Percentiles rank a stretch among this genome's conserved stretches.
These are phyloP conservation scores for Aspergillus oerlinghausenensis DNA, from an alignment of 2,329 filamentous ascomycete species.

Conservation along the genomic window DNA sequence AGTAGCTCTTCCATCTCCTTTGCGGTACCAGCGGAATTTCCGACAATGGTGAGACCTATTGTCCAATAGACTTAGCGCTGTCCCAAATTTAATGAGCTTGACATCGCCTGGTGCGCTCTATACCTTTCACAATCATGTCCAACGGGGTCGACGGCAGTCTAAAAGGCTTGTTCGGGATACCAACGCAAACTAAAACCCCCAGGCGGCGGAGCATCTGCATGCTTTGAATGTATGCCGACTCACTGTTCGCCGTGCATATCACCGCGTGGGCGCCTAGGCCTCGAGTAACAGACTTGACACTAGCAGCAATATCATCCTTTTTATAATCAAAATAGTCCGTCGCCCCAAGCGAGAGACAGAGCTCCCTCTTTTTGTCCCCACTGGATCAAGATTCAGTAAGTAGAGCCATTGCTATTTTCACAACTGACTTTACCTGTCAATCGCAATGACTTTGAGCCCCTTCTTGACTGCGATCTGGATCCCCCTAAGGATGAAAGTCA, in stretches of 20 bases:
- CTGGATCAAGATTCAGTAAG: constrained; percentile 10
- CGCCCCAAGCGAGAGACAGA: constrained; percentile 32
- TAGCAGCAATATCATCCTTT: constrained; percentile 34
- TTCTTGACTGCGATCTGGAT: constrained; percentile 35
- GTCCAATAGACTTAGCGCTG: constrained; percentile 2
- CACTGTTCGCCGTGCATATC: constrained; percentile 45
- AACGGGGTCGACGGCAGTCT: constrained; percentile 45
- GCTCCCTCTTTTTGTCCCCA: constrained; percentile 30
- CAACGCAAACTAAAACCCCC: constrained; percentile 47
- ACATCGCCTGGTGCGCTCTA: not conserved
- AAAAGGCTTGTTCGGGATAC: constrained; percentile 41
- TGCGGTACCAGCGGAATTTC: constrained; percentile 43
- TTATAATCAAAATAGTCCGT: constrained; percentile 32
- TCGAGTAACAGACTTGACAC: constrained; percentile 37
- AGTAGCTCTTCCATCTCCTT: constrained; percentile 45
- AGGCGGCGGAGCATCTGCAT: constrained; percentile 41
- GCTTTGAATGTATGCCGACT: constrained; percentile 42
- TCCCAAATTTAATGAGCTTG: not conserved
- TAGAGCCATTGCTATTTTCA: not conserved
- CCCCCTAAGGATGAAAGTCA: constrained; percentile 21
- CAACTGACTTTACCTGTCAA: constrained; percentile 27
- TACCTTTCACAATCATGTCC: constrained; percentile 45
- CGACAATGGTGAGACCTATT: constrained; percentile 41
- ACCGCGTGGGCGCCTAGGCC: constrained; percentile 44
- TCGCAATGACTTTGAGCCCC: constrained; percentile 34